Conservation (phyloP, 2,329 filamentous ascomycete genomes). For the Podosphaera fusca region DNA sequence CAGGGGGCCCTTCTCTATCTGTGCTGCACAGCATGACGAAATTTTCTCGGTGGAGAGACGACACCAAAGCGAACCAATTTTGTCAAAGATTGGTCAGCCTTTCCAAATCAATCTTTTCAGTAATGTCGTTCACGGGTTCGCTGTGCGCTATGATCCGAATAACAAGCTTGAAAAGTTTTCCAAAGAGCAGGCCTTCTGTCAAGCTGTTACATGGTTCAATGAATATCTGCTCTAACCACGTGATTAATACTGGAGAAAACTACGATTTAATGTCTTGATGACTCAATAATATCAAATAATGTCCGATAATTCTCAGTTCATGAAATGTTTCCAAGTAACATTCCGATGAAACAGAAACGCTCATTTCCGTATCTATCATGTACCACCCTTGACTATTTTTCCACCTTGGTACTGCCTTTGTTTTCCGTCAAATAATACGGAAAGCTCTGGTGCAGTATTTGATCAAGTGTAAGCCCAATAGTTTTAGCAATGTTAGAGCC, state of each 20-base stretch:
- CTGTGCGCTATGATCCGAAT: conserved; percentile 37
- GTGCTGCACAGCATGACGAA: conserved; percentile 29
- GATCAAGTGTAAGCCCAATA: too few relatives aligned
- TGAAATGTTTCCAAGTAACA: too few relatives aligned
- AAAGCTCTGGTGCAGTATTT: too few relatives aligned
- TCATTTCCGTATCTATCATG: too few relatives aligned
- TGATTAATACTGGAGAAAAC: neutral
- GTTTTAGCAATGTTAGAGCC: too few relatives aligned
- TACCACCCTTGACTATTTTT: too few relatives aligned
- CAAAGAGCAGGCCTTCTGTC: conserved; percentile 61
- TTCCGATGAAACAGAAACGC: too few relatives aligned
- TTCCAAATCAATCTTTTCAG: conserved; percentile 58
- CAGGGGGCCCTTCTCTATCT: conserved; percentile 42
- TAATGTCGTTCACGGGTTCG: conserved; percentile 51
- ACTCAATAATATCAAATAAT: neutral
- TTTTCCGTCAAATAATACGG: too few relatives aligned
- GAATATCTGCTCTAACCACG: conserved; percentile 23
- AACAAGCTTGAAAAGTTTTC: conserved; percentile 38
- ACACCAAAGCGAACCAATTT: conserved; percentile 39
- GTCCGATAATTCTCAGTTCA: too few relatives aligned
- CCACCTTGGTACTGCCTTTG: too few relatives aligned
- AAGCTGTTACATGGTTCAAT: conserved; percentile 60
- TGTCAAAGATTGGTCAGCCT: conserved; percentile 26
- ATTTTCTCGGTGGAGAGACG: conserved; percentile 43
- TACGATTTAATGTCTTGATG: neutral